Conservation (phyloP, 2,329 filamentous ascomycete species). For the Fusarium sp. region DNA sequence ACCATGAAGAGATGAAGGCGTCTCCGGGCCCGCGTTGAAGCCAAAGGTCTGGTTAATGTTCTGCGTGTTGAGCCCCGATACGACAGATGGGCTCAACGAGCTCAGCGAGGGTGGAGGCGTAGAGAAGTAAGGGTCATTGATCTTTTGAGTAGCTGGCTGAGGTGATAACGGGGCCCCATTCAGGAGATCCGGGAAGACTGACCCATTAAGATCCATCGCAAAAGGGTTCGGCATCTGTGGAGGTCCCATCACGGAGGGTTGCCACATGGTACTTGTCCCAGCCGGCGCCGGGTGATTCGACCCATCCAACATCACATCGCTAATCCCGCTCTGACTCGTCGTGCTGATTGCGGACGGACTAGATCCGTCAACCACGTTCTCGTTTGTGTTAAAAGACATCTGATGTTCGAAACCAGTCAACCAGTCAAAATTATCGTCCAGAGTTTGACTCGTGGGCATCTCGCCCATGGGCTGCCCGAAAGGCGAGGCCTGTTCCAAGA, state of each 20-base stretch:
- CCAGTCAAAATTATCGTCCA: slow-evolving; percentile 89
- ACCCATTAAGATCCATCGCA: slow-evolving; percentile 78
- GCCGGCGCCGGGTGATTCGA: slow-evolving; percentile 71
- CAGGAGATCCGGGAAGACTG: slow-evolving; percentile 82
- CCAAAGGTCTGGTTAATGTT: slow-evolving; percentile 75
- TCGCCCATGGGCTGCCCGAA: slow-evolving; percentile 69
- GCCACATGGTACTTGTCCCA: slow-evolving; percentile 73
- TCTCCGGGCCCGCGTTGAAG: slow-evolving; percentile 75
- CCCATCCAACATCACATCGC: slow-evolving; percentile 91
- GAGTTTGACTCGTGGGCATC: slow-evolving; percentile 66
- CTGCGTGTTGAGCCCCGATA: slow-evolving; percentile 72
- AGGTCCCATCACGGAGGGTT: slow-evolving; percentile 75
- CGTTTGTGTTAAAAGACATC: slow-evolving; percentile 77
- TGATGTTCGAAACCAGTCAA: slow-evolving; percentile 82
- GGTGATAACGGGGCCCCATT: slow-evolving; percentile 80
- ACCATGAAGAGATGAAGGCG: slow-evolving; percentile 77
- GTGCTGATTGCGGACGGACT: slow-evolving; percentile 97
- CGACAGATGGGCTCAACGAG: slow-evolving; percentile 77
- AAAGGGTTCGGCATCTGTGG: slow-evolving; percentile 77
- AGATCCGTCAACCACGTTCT: slow-evolving; percentile 89
- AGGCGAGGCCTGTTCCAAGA: slow-evolving; percentile 71
- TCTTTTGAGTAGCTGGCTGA: slow-evolving; percentile 77
- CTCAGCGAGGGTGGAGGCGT: slow-evolving; percentile 80
- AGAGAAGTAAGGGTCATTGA: slow-evolving; percentile 81
- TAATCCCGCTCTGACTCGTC: slow-evolving; percentile 90